Conservation (phyloP, 75 land plant genomes). For the Cunninghamia lanceolata region DNA sequence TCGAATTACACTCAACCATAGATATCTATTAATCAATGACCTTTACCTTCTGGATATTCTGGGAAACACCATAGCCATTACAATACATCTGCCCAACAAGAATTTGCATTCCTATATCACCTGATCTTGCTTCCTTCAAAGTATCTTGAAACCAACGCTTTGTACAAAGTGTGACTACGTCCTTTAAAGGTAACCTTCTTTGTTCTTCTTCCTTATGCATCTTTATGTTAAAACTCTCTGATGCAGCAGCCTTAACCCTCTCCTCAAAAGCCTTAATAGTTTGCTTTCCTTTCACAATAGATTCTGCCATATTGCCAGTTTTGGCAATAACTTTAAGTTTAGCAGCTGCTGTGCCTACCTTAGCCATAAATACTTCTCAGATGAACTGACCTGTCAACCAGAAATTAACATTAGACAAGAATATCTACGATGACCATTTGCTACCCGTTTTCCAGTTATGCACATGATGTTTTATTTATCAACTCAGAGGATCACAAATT, state of each 20-base stretch:
- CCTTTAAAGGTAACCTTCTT: constrained; percentile 41
- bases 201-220: constrained; percentile 8
- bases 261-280: not conserved
- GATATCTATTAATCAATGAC: not conserved
- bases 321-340: constrained; percentile 11
- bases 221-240: not conserved
- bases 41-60: constrained; percentile 59
- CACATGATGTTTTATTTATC: not conserved
- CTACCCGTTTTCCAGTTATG: not conserved
- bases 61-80: constrained; percentile 74
- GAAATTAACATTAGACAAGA: not conserved
- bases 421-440: not conserved
- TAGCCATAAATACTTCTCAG: constrained; percentile 1
- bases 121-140: constrained; percentile 66
- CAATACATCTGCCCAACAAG: constrained; percentile 87
- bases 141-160: constrained; percentile 77
- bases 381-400: not conserved
- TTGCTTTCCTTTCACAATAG: constrained; percentile 6
- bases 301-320: constrained; percentile 4
- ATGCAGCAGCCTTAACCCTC: not conserved
- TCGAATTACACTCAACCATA: not conserved
- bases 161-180: constrained; percentile 72
- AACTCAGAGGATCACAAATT: not conserved
- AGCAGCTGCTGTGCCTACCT: constrained; percentile 6
- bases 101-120: constrained; percentile 73